phyloP scores from a whole-genome alignment of 805 yeast species.

The Lachancea meyersii region DNA sequence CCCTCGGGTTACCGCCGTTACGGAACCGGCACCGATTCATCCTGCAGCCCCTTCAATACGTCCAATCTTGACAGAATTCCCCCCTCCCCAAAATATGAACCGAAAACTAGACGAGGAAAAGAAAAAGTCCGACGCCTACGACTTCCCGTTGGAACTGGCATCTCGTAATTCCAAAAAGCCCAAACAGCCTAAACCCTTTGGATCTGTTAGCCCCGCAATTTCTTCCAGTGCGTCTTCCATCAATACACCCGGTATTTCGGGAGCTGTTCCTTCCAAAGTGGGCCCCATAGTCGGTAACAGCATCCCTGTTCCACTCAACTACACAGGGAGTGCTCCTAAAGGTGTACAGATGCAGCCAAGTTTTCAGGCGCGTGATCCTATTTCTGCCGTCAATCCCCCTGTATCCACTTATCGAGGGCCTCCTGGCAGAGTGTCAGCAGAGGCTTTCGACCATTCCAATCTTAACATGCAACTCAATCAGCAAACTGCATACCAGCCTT shows the following conservation, averaged over 20 bases:
- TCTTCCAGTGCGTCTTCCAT: conserved; percentile 10
- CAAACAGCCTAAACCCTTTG: conserved; percentile 38
- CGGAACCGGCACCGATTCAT: background rate
- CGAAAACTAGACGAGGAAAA: conserved; percentile 41
- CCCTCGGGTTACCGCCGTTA: background rate
- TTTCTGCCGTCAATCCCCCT: too few relatives aligned
- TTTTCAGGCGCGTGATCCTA: background rate
- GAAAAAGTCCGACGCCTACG: conserved; percentile 70
- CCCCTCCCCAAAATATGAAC: conserved; percentile 12
- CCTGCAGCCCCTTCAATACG: background rate
- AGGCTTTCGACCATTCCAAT: background rate
- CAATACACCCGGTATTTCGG: background rate
- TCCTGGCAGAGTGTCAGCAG: too few relatives aligned
- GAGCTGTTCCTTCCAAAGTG: background rate
- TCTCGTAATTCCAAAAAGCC: conserved; percentile 31
- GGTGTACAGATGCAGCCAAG: background rate
- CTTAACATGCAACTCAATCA: background rate
- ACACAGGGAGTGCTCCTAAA: background rate
- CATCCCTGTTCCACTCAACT: background rate
- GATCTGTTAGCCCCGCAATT: conserved; percentile 23
- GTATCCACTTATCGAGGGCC: too few relatives aligned
- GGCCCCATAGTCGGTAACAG: background rate
- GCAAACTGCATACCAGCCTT: background rate
- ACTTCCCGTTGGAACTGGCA: conserved; percentile 57
- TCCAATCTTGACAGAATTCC: background rate